Base-by-base conservation (phyloP, 768 basidiomycete genomes). In the Russula virescens region DNA sequence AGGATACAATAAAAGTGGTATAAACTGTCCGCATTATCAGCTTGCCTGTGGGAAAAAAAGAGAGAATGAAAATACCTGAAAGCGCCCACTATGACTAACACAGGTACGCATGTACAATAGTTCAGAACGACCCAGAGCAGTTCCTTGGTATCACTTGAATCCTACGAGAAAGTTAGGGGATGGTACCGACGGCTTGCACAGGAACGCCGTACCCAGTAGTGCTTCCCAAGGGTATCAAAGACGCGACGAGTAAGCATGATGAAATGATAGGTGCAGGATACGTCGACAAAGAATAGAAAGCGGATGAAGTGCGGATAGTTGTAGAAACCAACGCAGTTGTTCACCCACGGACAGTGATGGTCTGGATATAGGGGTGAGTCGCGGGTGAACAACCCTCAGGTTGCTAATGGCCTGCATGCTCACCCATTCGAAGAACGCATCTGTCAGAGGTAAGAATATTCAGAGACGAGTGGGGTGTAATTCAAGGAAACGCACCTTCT, bases 311-410 rank as follows among this genome's bases (percentile, higher is more conserved):
- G 82, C 1, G 88, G 89, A 66, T 97, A 87, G 73, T 98, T 99
- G 75, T 80, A 84, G 72, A 93, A 88, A 0, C 97, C 97, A 65
- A 99, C 89, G 70, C 95, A 96, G 68, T 94, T 98, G 73, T 93
- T 88, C 35, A 94, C 84, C 93, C 91, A 95, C 8, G 91, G 92
- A 71, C 91, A 93, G 70, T 94, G 91, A 69, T 94, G 91, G 72
- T 94, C 91, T 92, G 26, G 71, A 62, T 58, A 56, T 46, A 52
- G 45, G 14, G 8, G 5, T 8, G 31, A 31, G 31, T 4, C 31
- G 8, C 31, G 46, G 14, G 55, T 19, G 11, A 14, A 45, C 5
- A 26, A 18, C 7, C 18, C 14, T 23, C 18, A 47, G 43, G n/a
- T 40, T 21, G 48, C 23, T 47, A 25, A 49, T 19, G 42, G 16